Conservation (phyloP, 164 flowering plant genomes). For the Tetrastigma voinierianum region DNA sequence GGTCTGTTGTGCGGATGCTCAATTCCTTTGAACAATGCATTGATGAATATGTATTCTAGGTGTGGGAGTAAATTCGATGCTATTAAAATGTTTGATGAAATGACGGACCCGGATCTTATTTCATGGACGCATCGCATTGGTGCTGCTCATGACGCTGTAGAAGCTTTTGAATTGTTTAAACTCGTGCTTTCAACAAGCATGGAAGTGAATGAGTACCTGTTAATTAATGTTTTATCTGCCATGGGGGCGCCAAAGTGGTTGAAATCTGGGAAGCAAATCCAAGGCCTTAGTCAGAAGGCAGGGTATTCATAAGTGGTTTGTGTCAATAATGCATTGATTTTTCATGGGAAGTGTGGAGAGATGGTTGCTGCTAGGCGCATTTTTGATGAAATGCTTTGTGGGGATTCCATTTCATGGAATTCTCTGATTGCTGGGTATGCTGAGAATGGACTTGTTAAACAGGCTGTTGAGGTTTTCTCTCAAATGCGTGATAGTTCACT, state of each 20-base stretch:
- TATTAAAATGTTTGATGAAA: slow-evolving; percentile 38
- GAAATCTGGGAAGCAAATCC: slow-evolving; percentile 31
- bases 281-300: slow-evolving; percentile 26
- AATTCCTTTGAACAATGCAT: slow-evolving; percentile 33
- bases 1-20: slow-evolving; percentile 29
- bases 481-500: slow-evolving; percentile 22
- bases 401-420: slow-evolving; percentile 46
- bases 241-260: slow-evolving; percentile 23
- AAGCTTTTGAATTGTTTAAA: slow-evolving; percentile 30
- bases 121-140: slow-evolving; percentile 45
- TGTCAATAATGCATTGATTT: slow-evolving; percentile 33
- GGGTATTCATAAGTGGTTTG: slow-evolving; percentile 22
- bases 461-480: slow-evolving; percentile 20
- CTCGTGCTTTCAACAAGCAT: slow-evolving; percentile 5
- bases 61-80: slow-evolving; percentile 28
- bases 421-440: slow-evolving; percentile 35
- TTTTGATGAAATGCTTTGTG: slow-evolving; percentile 32
- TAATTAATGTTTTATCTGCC: slow-evolving; percentile 32
- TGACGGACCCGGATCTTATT: slow-evolving; percentile 38
- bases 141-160: slow-evolving; percentile 30
- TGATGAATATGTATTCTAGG: slow-evolving; percentile 42
- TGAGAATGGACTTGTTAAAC: slow-evolving; percentile 27
- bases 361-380: slow-evolving; percentile 23
- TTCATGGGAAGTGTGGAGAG: slow-evolving; percentile 32
- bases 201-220: slow-evolving; percentile 35